Percentiles rank a stretch among this genome's conserved stretches.
Evolutionary conservation across 129 eudicot genomes (phyloP).

Genomic region (Solidago caesia): DNA sequence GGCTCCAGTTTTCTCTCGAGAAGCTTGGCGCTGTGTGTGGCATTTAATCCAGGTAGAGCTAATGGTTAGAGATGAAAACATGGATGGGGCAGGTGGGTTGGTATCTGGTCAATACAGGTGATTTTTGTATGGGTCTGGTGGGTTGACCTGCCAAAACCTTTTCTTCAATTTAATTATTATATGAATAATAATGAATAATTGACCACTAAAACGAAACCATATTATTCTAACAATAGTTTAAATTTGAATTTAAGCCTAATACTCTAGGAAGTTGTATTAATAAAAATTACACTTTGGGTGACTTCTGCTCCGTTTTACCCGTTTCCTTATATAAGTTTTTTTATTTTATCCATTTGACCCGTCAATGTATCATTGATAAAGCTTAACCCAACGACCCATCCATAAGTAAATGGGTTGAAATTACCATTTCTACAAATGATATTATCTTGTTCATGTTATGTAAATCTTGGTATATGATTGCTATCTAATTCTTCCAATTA

Average conservation of each 20-base stretch:
- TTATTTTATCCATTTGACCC: background rate
- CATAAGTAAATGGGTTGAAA: background rate
- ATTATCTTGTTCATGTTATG: slow-evolving; percentile 11
- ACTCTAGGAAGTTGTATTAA: background rate
- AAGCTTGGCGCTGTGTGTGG: slow-evolving; percentile 99
- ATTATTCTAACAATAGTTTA: background rate
- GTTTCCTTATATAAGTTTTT: background rate
- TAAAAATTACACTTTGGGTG: background rate
- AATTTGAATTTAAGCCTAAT: background rate
- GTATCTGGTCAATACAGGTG: background rate
- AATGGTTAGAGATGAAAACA: slow-evolving; percentile 1
- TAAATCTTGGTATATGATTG: slow-evolving; percentile 6
- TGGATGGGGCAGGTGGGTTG: background rate
- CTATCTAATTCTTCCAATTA: slow-evolving; percentile 12
- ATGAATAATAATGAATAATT: too few species aligned
- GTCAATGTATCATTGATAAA: background rate
- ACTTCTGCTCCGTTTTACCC: background rate
- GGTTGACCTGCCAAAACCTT: background rate
- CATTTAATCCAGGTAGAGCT: slow-evolving; percentile 76
- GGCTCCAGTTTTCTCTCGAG: slow-evolving; percentile 96
- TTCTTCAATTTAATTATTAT: background rate
- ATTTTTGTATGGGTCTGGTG: background rate
- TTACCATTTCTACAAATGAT: slow-evolving; percentile 3
- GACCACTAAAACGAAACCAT: background rate
- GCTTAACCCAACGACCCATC: background rate